Evolutionary conservation across 2,329 filamentous ascomycete genomes (phyloP).

Genomic region (Fusarium xylarioides): DNA sequence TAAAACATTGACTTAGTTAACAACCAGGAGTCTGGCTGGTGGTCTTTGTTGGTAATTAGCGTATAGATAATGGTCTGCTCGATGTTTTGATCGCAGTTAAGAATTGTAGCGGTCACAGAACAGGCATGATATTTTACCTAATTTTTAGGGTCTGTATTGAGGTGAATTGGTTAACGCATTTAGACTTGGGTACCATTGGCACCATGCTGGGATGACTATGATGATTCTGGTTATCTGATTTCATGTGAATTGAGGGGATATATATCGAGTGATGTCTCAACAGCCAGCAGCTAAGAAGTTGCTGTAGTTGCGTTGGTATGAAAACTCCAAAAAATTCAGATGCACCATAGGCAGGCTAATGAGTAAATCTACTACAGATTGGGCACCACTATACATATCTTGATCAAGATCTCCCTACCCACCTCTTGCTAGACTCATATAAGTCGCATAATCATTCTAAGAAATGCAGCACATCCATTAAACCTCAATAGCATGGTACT

Average conservation of each 20-base stretch:
- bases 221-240: background rate
- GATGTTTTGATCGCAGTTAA: background rate
- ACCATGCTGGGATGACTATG: background rate
- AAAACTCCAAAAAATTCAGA: background rate
- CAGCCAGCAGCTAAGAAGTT: background rate
- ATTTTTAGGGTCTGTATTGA: background rate
- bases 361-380: background rate
- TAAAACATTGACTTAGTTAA: background rate
- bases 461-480: background rate
- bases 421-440: constrained; percentile 2
- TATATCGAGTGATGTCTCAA: background rate
- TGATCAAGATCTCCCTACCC: background rate
- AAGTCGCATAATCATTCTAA: background rate
- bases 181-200: background rate
- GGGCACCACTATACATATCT: background rate
- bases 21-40: constrained; percentile 4
- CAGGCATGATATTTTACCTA: background rate
- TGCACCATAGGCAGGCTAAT: background rate
- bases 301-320: background rate
- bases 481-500: constrained; percentile 20
- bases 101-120: background rate
- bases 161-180: background rate
- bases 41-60: background rate
- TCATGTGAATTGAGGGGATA: background rate
- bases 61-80: constrained; percentile 1